These are phyloP conservation scores for Cenchrus purpureus DNA, from an alignment of 176 grass and related monocot species.

Conservation along the genomic window DNA sequence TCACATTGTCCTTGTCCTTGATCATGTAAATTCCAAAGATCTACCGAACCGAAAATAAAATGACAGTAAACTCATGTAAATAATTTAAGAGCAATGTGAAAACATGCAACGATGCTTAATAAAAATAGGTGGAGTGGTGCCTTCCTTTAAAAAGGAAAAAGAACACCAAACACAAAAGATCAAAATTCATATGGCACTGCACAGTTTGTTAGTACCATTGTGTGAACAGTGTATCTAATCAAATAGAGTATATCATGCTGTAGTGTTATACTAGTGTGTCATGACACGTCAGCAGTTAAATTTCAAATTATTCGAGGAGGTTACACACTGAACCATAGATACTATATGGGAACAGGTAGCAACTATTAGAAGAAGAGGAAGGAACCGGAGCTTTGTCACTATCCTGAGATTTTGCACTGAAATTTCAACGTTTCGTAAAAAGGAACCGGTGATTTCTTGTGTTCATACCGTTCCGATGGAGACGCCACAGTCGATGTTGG, in stretches of 20 bases:
- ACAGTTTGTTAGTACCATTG: no score
- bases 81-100: neutral
- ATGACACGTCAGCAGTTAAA: no score
- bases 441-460: neutral
- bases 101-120: neutral
- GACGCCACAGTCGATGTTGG: slow-evolving; percentile 98
- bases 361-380: neutral
- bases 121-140: neutral
- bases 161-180: no score
- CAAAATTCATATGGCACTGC: no score
- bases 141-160: no score
- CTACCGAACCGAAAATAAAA: slow-evolving; percentile 27
- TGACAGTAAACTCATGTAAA: neutral
- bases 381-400: neutral
- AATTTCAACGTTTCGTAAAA: neutral
- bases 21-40: slow-evolving; percentile 93
- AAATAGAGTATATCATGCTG: no score
- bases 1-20: slow-evolving; percentile 64
- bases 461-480: slow-evolving; percentile 93
- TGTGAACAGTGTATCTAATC: no score
- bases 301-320: no score
- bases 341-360: neutral
- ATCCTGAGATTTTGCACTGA: neutral
- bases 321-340: no score
- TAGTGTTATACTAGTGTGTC: no score